Percentiles rank a stretch among this genome's conserved stretches.
Evolutionary conservation across 495 filamentous ascomycete species (phyloP).

Genomic region (Talaromyces thailandensis): DNA sequence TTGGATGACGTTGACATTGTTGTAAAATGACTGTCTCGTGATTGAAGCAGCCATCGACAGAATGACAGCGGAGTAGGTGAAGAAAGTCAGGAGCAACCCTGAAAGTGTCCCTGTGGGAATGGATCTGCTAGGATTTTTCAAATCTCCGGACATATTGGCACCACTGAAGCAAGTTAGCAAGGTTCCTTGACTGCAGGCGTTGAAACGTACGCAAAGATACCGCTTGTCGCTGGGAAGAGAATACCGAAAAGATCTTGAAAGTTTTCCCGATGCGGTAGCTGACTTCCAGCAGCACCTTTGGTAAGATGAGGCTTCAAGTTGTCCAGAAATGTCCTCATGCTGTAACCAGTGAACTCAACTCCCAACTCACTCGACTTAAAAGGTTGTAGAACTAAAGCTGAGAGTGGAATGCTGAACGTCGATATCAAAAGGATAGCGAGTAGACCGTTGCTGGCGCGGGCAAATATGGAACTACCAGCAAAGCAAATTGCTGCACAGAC

Average conservation of each 20-base stretch:
- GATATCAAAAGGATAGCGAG: conserved; percentile 63
- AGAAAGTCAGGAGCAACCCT: conserved; percentile 66
- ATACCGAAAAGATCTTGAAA: conserved; percentile 84
- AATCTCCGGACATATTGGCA: conserved; percentile 86
- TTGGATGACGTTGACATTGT: conserved; percentile 71
- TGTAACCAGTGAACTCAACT: conserved; percentile 70
- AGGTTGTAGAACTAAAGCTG: conserved; percentile 55
- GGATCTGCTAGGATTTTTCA: conserved; percentile 73
- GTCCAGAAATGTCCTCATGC: conserved; percentile 53
- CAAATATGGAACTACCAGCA: conserved; percentile 72
- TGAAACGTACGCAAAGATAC: conserved; percentile 51
- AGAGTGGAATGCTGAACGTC: conserved; percentile 76
- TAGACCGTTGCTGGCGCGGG: conserved; percentile 72
- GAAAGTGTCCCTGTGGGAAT: conserved; percentile 77
- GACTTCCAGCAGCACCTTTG: conserved; percentile 58
- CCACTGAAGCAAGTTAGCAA: conserved; percentile 37
- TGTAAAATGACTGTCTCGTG: conserved; percentile 63
- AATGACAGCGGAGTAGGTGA: conserved; percentile 69
- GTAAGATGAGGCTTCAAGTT: conserved; percentile 66
- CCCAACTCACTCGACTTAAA: conserved; percentile 52
- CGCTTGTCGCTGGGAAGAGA: conserved; percentile 77
- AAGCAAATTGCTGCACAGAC: conserved; percentile 72
- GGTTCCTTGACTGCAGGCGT: not conserved
- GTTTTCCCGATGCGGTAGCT: conserved; percentile 55
- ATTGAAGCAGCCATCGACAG: conserved; percentile 73